Base-by-base conservation (phyloP, 495 filamentous ascomycete species). In the Penicillium atrosanguineum region DNA sequence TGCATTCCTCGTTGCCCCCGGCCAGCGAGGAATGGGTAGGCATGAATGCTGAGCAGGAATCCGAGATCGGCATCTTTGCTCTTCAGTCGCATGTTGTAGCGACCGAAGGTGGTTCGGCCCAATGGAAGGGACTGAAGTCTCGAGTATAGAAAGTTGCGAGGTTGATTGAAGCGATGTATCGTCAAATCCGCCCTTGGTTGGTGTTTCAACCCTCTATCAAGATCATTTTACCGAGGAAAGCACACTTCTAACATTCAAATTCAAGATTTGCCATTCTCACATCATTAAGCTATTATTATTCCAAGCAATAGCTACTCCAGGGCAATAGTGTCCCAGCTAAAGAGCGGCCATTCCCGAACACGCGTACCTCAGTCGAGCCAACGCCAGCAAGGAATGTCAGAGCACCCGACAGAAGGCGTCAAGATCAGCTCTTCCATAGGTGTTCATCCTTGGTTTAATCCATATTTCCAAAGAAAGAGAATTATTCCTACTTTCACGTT, bases 11-110 rank as follows among this genome's bases (percentile, higher is more conserved):
- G 36, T 21, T 51, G 38, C 50, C 48, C 55, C 55, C 18, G 47
- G 55, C 40, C 40, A 53, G 57, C 53, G 34, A 67, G 43, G 64
- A 67, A 67, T 67, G 62, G 44, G 42, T 25, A 29, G 26, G 3
- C 46, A 50, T 62, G 64, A 67, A 67, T 67, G 62, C 52, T 60
- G 34, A 40, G 16, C 29, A 50, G 54, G 61, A 54, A 58, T 63
- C 44, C 21, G 31, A 38, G 56, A 57, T 58, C 55, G 19, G 39
- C 57, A 63, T 56, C 28, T 25, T 40, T 19, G 8, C 16, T 40
- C 38, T 40, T 16, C n/a, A 19, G 11, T 5, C 1, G 11, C 21
- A 37, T 28, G 25, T 8, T 23, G 23, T 23, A 23, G 23, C 16
- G 8, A 21, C 18, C 5, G 20, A 21, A 46, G 28, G 20, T 28